Evolutionary conservation across 805 yeast species (phyloP), one percentile per base, ranked within the genome.

Genomic region (Metschnikowia bowlesiae): DNA sequence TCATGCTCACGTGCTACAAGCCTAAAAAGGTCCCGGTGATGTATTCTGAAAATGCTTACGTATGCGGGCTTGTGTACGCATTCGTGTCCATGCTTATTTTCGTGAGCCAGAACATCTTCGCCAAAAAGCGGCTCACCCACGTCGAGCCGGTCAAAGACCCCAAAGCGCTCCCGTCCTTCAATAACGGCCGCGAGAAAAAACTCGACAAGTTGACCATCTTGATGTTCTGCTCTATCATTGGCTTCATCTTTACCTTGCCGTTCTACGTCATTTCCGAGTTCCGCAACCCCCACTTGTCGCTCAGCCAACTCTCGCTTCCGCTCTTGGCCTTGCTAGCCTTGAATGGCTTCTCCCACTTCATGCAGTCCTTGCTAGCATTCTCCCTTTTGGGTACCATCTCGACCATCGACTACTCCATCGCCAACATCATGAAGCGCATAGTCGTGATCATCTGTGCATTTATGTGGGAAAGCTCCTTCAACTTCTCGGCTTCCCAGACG

Each of bases 341-440:
- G n/a, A 88, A 87, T 64, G 90, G 91, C 1, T 48, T 79, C 1
- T 70, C 85, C 3, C 95, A 87, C 69, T 87, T 86, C 61, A 59
- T 80, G 48, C 94, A 87, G 67, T 81, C 89, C 2, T 74, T 87
- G 62, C 65, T 86, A 44, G 92, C 92, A 28, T 87, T 87, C 65
- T 90, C 85, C 64, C 76, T 87, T 42, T 75, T 87, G 55, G 92
- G 92, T 1, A 63, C 78, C 57, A 75, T 86, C 26, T 76, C 85
- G n/a, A 87, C 94, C 4, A 85, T 87, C 43, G 85, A 84, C 62
- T 87, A 87, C 65, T 83, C 89, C 38, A 84, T 87, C 61, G 94
- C 91, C 31, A 87, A 84, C 63, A 86, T 87, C 45, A 64, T 85
- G 67, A 87, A 87, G 60, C 71, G 92, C 60, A 86, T 87, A 50